Percentiles rank a stretch among this genome's conserved stretches.
Evolutionary conservation across 768 basidiomycete genomes (phyloP).

Genomic region (Paxillus involutus): DNA sequence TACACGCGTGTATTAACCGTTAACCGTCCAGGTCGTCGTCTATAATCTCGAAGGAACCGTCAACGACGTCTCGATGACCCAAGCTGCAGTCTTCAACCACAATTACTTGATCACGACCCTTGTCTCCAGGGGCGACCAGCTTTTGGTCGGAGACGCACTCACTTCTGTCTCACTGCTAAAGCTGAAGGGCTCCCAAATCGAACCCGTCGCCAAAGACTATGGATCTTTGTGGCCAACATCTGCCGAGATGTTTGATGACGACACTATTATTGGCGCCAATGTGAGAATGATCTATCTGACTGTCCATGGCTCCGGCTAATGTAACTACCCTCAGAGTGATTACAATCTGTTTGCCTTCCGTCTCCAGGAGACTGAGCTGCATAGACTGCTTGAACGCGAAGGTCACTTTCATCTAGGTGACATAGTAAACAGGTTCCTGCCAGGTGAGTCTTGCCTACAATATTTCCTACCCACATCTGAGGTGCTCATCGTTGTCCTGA

Average conservation of each 20-base stretch:
- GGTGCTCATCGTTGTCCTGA: conserved; percentile 3
- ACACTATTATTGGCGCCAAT: conserved; percentile 70
- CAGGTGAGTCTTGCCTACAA: conserved; percentile 42
- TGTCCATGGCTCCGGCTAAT: conserved; percentile 8
- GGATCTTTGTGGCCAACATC: conserved; percentile 72
- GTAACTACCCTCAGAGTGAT: conserved; percentile 46
- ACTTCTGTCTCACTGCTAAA: conserved; percentile 74
- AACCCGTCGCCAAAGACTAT: conserved; percentile 70
- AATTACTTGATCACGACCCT: conserved; percentile 78
- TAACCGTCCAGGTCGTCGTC: conserved; percentile 42
- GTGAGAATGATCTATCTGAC: conserved; percentile 42
- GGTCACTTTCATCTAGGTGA: conserved; percentile 79
- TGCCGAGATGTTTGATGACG: conserved; percentile 55
- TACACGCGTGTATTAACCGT: background rate
- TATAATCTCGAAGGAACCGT: conserved; percentile 41
- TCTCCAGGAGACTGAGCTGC: conserved; percentile 42
- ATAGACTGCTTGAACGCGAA: conserved; percentile 53
- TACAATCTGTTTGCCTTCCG: conserved; percentile 68
- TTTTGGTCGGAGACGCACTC: conserved; percentile 80
- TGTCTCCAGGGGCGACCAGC: conserved; percentile 47
- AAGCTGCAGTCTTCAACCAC: conserved; percentile 69
- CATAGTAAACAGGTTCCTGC: conserved; percentile 70
- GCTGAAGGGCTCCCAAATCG: conserved; percentile 42
- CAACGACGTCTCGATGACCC: conserved; percentile 31
- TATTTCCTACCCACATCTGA: background rate